Percentiles rank a stretch among this genome's conserved stretches.
phyloP scores from a whole-genome alignment of 805 yeast genomes.

The Ogataea angusta region DNA sequence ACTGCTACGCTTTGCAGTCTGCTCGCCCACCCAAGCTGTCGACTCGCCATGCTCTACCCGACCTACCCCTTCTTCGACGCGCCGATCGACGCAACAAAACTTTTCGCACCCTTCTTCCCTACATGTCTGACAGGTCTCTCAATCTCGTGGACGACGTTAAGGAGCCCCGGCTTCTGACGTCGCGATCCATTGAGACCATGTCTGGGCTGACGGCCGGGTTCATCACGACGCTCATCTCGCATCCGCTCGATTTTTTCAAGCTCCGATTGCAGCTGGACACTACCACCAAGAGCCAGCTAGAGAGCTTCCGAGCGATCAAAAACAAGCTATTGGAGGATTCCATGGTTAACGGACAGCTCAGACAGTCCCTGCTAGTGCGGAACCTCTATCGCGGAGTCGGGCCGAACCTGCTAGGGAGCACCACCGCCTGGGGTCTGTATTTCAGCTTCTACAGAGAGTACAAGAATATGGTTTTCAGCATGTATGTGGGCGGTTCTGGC shows the following conservation, averaged over 20 bases:
- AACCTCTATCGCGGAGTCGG: constrained; percentile 70
- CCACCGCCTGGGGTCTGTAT: constrained; percentile 86
- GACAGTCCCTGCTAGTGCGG: constrained; percentile 12
- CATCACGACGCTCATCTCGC: constrained; percentile 73
- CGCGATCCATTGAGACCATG: constrained; percentile 43
- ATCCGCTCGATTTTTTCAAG: constrained; percentile 87
- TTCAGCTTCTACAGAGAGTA: constrained; percentile 71
- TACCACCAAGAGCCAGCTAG: constrained; percentile 29
- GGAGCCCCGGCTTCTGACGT: constrained; percentile 9
- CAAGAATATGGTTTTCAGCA: constrained; percentile 35
- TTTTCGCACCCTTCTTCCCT: constrained; percentile 1
- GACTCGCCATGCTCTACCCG: neutral
- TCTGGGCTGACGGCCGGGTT: constrained; percentile 83
- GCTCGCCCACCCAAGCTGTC: neutral
- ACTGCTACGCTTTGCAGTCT: too few species aligned
- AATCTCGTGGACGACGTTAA: constrained; percentile 15
- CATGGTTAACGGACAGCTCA: constrained; percentile 4
- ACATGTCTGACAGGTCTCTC: constrained; percentile 12
- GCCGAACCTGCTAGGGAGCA: constrained; percentile 80
- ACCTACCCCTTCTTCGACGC: neutral
- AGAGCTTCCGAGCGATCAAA: constrained; percentile 27
- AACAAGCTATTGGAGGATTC: constrained; percentile 17
- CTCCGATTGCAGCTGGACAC: constrained; percentile 70
- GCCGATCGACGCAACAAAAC: constrained; percentile 10
- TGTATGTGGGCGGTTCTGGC: neutral